Percentiles rank a stretch among this genome's conserved stretches.
Evolutionary conservation across 2,329 filamentous ascomycete genomes (phyloP).

Genomic region (Botrytis tulipae): DNA sequence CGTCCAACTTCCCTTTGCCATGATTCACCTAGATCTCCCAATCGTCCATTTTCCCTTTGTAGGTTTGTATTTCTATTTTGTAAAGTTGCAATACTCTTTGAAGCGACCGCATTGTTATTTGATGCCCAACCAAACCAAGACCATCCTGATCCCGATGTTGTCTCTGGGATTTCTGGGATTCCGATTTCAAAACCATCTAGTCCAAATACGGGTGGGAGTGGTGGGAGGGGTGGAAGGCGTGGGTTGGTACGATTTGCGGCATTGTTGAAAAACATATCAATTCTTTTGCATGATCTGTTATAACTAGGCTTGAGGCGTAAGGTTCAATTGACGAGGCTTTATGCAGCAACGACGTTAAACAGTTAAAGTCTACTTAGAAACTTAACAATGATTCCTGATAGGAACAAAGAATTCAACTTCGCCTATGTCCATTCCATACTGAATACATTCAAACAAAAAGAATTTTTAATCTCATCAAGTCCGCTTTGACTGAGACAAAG

Average conservation of each 20-base stretch:
- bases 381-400: background rate
- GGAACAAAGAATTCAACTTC: background rate
- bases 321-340: too few relatives aligned
- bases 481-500: background rate
- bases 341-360: background rate
- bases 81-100: background rate
- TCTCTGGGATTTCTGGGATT: background rate
- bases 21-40: background rate
- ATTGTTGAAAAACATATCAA: background rate
- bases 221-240: background rate
- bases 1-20: background rate
- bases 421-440: background rate
- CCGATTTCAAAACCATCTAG: background rate
- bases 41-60: background rate
- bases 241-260: background rate
- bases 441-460: background rate
- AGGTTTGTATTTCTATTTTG: background rate
- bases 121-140: background rate
- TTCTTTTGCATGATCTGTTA: background rate
- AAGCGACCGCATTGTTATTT: background rate
- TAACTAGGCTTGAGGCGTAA: too few relatives aligned
- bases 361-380: background rate
- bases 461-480: background rate
- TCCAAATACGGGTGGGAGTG: background rate
- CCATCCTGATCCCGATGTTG: background rate